Evolutionary conservation across 352 stramenopile genomes (phyloP), one percentile per base, ranked within the genome.

Genomic region (Globisporangium polare): DNA sequence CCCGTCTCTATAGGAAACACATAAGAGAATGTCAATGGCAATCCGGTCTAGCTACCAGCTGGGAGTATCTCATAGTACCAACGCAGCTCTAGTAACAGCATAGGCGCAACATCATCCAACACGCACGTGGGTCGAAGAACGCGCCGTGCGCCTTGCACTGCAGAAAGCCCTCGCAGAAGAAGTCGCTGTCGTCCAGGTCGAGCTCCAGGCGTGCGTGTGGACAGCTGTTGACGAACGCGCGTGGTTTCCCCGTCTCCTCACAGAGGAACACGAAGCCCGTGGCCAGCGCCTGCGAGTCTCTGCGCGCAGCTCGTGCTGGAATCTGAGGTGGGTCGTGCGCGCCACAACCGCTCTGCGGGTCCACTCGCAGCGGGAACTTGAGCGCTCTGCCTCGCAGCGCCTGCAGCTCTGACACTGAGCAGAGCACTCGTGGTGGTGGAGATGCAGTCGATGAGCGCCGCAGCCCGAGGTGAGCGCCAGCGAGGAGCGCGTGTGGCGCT

Each of bases 81-180:
- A 6, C 4, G 18, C 5, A 26, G 7, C 5, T 10, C 6, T 15
- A 33, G 8, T 24, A 55, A 35, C 15, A 26, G 10, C 10, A 51
- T 22, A 31, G 18, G 7, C 26, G 24, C n/a, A n/a, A n/a, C n/a
- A n/a, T n/a, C n/a, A 6, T 24, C 15, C n/a, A 31, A n/a, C 37
- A 60, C 69, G 57, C 37, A 81, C 75, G 54, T 24, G 84, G 80
- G 60, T 94, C 84, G 59, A 94, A 94, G 68, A 90, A 89, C 15
- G 84, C 82, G 41, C 79, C 84, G 63, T 94, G 84, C 2, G 72
- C 80, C 59, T 94, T 94, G 75, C 84, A 94, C 60, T 89, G 79
- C 46, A 94, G 68, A 56, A 92, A 90, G 13, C 82, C 82, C 68
- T 90, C 76, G 55, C 67, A 78, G 65, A 92, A 89, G 62, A 94